Base-by-base conservation (phyloP, 257 asterid genomes). In the Salvia rosmarinus region DNA sequence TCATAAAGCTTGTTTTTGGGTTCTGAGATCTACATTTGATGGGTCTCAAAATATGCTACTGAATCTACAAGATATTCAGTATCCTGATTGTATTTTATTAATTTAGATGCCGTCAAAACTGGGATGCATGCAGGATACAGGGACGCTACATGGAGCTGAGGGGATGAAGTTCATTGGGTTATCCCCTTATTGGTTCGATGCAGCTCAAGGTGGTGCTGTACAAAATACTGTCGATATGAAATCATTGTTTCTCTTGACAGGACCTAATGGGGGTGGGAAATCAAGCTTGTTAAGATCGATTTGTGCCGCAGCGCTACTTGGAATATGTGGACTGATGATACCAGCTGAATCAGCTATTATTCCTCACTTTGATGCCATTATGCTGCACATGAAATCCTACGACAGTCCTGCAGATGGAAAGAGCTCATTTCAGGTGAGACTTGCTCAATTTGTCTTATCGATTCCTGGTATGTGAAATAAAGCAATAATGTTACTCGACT, bases 191-290 rank as follows among this genome's bases (percentile, higher is more conserved):
- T 94, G 98, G 99, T 82, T 94, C 75, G 99, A 91, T 79, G 90
- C 85, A 64, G 92, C 85, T 70, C 90, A 85, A 77, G 96, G 96
- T 14, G 85, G 88, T 68, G 96, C 96, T 49, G 96, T 94, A 54
- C 82, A 62, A 56, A 91, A 94, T 65, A 80, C 82, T 20, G 86
- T 94, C 37, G 89, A 94, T 72, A 94, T 94, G 99, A 82, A 79
- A 69, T 91, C 99, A 9, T 75, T 91, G 42, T 94, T 88, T 78
- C 89, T 94, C 70, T 82, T 91, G 81, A 94, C 99, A 0, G 99
- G 99, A 30, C 99, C 99, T 39, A 94, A 94, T 75, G 98, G 99
- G n/a, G 98, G 99, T 21, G 99, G 99, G 0, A 94, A 94, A 80
- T 94, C 99, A 49, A 94, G 99, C 68, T 80, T 94, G 76, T 75